A percentile compares a stretch with the other conserved stretches of the same genome.
These are phyloP conservation scores for Heterobasidion irregulare DNA, from an alignment of 1,284 basidiomycete genomes.

Conservation along the genomic window DNA sequence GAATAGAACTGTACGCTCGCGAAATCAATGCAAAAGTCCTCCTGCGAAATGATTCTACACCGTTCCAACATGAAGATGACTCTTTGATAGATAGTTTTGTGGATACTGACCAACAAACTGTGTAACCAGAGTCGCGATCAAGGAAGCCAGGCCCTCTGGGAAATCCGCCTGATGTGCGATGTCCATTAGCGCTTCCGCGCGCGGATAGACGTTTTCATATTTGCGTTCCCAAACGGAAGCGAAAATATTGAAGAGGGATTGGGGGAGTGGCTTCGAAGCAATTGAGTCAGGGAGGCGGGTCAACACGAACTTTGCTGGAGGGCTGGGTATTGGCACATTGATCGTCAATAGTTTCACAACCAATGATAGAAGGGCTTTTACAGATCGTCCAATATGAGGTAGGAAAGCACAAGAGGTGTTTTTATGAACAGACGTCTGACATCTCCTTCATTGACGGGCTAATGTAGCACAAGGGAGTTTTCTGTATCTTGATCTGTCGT, in stretches of 20 bases:
- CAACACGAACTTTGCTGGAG: constrained; percentile 47
- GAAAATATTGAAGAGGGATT: constrained; percentile 36
- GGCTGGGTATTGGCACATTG: constrained; percentile 24
- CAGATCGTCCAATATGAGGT: constrained; percentile 54
- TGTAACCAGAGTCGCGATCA: constrained; percentile 34
- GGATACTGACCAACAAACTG: constrained; percentile 40
- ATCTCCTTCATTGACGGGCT: constrained; percentile 33
- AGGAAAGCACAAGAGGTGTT: constrained; percentile 50
- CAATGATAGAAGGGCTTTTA: constrained; percentile 25
- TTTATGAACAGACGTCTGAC: constrained; percentile 40
- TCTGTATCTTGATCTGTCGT: neutral
- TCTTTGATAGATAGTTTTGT: too few species aligned
- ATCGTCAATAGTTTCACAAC: neutral
- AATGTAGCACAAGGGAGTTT: neutral
- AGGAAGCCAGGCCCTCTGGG: constrained; percentile 33
- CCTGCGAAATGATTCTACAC: constrained; percentile 38
- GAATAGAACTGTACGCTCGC: constrained; percentile 54
- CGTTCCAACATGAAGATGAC: neutral
- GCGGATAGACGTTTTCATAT: constrained; percentile 44
- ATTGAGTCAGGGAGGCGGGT: constrained; percentile 42
- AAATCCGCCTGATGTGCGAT: constrained; percentile 34
- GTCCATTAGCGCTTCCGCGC: constrained; percentile 33
- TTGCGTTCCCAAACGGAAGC: constrained; percentile 43
- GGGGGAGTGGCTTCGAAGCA: constrained; percentile 31
- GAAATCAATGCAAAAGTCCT: constrained; percentile 47